Conservation (phyloP, 139 green algal species). For the Diplosphaera chodatii region DNA sequence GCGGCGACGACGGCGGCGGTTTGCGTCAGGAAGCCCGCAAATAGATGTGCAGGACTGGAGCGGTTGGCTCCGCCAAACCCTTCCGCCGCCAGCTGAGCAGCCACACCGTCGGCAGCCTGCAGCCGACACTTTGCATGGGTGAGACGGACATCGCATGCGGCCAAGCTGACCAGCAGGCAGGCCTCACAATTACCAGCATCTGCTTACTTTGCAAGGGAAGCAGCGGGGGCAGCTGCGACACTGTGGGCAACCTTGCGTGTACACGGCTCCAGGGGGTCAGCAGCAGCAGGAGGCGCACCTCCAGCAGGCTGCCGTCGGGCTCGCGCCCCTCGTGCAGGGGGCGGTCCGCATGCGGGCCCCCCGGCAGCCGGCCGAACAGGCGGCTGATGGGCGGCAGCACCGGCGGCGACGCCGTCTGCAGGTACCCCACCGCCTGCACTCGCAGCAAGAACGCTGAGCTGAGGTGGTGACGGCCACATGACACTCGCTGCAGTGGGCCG, state of each 20-base stretch:
- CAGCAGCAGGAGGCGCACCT: conserved; percentile 15
- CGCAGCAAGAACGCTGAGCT: background rate
- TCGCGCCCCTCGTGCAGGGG: conserved; percentile 20
- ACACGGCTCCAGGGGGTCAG: too few species aligned
- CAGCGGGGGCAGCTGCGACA: too few species aligned
- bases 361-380: conserved; percentile 17
- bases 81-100: background rate
- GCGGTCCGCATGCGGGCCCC: conserved; percentile 2
- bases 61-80: conserved; percentile 13
- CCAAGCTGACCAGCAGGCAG: too few species aligned
- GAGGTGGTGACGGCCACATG: too few species aligned
- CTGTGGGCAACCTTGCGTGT: too few species aligned
- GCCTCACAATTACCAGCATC: too few species aligned
- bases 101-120: background rate
- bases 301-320: conserved; percentile 11
- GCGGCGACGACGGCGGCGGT: background rate
- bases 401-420: conserved; percentile 28
- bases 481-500: background rate
- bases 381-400: conserved; percentile 39
- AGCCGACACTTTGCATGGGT: too few species aligned
- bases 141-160: too few species aligned
- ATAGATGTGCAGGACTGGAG: conserved; percentile 23
- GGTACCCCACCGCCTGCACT: conserved; percentile 36
- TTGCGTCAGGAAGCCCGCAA: conserved; percentile 24
- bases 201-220: too few species aligned